Evolutionary conservation across 2,329 filamentous ascomycete species (phyloP).

Genomic region (Canariomyces notabilis): DNA sequence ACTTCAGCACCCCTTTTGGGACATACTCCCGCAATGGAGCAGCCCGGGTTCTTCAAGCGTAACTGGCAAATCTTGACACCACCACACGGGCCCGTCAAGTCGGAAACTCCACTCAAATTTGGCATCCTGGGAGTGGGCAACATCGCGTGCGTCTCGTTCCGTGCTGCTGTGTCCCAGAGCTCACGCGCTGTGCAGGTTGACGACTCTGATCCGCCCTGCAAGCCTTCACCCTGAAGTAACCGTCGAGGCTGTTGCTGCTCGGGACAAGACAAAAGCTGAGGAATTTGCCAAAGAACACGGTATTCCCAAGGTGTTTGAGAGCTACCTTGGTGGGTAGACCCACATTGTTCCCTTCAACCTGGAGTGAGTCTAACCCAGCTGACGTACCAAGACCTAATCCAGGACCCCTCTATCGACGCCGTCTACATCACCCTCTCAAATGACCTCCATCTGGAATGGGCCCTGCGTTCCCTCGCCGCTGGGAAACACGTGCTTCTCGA

Average conservation of each 20-base stretch:
- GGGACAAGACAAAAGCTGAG: conserved; percentile 42
- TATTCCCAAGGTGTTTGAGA: conserved; percentile 44
- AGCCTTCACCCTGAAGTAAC: conserved; percentile 50
- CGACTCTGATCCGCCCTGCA: conserved; percentile 44
- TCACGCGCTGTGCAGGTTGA: conserved; percentile 27
- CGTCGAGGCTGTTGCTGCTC: conserved; percentile 47
- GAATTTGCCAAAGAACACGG: conserved; percentile 46
- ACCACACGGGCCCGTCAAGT: conserved; percentile 7
- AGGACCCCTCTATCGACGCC: conserved; percentile 40
- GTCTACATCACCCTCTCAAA: conserved; percentile 48
- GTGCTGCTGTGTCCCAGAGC: neutral
- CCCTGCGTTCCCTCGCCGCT: conserved; percentile 41
- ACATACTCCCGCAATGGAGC: neutral
- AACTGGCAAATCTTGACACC: conserved; percentile 14
- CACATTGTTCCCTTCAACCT: neutral
- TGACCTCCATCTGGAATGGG: conserved; percentile 42
- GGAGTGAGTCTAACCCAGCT: neutral
- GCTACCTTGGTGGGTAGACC: conserved; percentile 42
- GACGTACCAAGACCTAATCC: conserved; percentile 31
- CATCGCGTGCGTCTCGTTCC: conserved; percentile 32
- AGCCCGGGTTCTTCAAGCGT: conserved; percentile 15
- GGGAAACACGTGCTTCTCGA: conserved; percentile 54
- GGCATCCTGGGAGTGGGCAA: conserved; percentile 39
- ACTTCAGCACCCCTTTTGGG: too few relatives aligned
- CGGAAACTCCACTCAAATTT: conserved; percentile 30